phyloP scores from a whole-genome alignment of 495 filamentous ascomycete genomes.

The Aspergillus sclerotiicarbonarius region DNA sequence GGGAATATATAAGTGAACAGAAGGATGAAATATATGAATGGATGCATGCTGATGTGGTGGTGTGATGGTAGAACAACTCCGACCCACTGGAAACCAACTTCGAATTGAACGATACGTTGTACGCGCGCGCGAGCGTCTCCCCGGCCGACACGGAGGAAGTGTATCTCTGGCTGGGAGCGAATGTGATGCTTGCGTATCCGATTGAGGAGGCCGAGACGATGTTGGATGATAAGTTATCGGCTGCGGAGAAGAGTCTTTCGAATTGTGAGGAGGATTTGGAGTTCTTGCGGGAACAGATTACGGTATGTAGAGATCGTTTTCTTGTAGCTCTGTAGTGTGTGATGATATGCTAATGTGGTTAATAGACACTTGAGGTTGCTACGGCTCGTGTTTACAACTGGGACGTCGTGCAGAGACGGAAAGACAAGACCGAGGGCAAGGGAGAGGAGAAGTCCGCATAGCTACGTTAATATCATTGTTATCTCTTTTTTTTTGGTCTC shows the following conservation, averaged over 20 bases:
- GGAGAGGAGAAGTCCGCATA: slow-evolving; percentile 32
- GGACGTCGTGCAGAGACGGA: slow-evolving; percentile 91
- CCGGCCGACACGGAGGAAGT: slow-evolving; percentile 88
- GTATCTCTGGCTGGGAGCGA: slow-evolving; percentile 95
- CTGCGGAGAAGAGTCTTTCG: slow-evolving; percentile 70
- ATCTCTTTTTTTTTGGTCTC: neutral
- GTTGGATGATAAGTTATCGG: slow-evolving; percentile 71
- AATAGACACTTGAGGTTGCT: slow-evolving; percentile 91
- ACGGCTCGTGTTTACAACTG: slow-evolving; percentile 98
- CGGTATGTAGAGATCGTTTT: slow-evolving; percentile 52
- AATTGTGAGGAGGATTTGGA: slow-evolving; percentile 97
- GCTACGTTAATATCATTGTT: slow-evolving; percentile 8
- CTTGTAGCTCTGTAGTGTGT: neutral
- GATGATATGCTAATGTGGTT: slow-evolving; percentile 22
- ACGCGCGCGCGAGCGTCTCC: slow-evolving; percentile 79
- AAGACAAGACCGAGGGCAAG: slow-evolving; percentile 74
- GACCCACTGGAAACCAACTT: slow-evolving; percentile 77
- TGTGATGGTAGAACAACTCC: neutral
- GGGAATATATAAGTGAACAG: too few relatives aligned
- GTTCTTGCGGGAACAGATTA: slow-evolving; percentile 95
- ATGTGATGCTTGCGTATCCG: slow-evolving; percentile 96
- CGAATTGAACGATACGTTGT: slow-evolving; percentile 93
- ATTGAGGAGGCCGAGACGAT: slow-evolving; percentile 81
- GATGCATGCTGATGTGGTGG: too few relatives aligned
- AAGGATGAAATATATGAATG: too few relatives aligned